A percentile compares a stretch with the other conserved stretches of the same genome.
Evolutionary conservation across 345 rosid species (phyloP).

Genomic region (Microthlaspi erraticum): DNA sequence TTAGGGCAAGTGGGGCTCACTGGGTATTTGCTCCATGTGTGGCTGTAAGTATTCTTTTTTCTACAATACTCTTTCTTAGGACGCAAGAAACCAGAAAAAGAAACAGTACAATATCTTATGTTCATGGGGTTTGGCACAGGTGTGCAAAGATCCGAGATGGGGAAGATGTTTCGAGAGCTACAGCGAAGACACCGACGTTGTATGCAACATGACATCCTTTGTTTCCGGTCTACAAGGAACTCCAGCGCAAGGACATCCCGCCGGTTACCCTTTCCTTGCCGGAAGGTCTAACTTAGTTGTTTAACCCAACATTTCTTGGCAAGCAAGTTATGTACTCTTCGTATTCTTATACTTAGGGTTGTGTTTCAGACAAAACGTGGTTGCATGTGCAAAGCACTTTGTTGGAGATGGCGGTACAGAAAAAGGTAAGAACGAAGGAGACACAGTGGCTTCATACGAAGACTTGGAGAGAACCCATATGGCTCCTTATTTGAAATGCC

Average conservation of each 20-base stretch:
- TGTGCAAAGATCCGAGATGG: slow-evolving; percentile 81
- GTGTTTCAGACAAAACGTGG: slow-evolving; percentile 60
- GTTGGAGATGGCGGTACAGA: slow-evolving; percentile 92
- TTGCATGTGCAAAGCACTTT: slow-evolving; percentile 93
- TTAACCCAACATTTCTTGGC: not conserved
- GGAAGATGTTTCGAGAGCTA: slow-evolving; percentile 85
- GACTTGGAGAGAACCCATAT: slow-evolving; percentile 76
- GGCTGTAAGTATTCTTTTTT: slow-evolving; percentile 56
- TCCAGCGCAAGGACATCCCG: slow-evolving; percentile 68
- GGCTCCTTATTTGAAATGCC: slow-evolving; percentile 75
- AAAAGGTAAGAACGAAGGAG: slow-evolving; percentile 74
- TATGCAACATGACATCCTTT: slow-evolving; percentile 67
- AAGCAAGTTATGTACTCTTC: not conserved
- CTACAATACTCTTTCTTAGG: not conserved
- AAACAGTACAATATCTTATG: not conserved
- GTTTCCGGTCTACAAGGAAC: slow-evolving; percentile 79
- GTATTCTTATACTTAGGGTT: not conserved
- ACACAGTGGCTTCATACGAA: slow-evolving; percentile 60
- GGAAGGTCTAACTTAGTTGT: slow-evolving; percentile 57
- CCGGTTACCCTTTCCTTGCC: slow-evolving; percentile 77
- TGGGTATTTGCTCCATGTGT: slow-evolving; percentile 82
- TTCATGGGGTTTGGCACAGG: slow-evolving; percentile 54
- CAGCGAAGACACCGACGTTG: slow-evolving; percentile 68
- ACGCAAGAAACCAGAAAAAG: not conserved
- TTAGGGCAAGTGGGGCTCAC: slow-evolving; percentile 80